Base-by-base conservation (phyloP, 495 filamentous ascomycete genomes). In the Xylaria venustula region DNA sequence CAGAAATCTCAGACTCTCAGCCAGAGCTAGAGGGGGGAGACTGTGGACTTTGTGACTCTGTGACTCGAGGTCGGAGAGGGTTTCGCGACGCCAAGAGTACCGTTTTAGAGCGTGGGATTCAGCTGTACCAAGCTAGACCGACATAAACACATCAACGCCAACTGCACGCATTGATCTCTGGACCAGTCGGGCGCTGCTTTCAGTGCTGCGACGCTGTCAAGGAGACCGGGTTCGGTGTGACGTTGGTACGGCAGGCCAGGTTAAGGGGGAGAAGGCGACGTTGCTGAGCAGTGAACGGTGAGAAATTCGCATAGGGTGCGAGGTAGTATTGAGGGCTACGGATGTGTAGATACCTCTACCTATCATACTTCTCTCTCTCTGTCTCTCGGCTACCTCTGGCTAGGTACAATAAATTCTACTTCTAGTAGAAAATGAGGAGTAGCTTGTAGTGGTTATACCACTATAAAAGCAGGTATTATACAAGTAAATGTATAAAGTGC, bases 231-330 rank as follows among this genome's bases (percentile, higher is more conserved):
- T 56, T 34, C 53, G 34, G 53, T 56, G 53, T 40, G 53, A 56
- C 53, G 53, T 34, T 46, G 53, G 30, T 56, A 56, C 53, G 17
- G 26, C 53, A 45, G 53, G 17, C 20, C 53, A 45, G 53, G 40
- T 45, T 56, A 56, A 56, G 53, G 53, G 51, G 53, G 15, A 28
- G 14, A 15, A 12, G 34, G 20, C 41, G 34, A 19, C 26, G n/a
- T n/a, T n/a, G n/a, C n/a, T n/a, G n/a, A n/a, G 36, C 28, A 26
- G 3, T 45, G 23, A 54, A 34, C 25, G 36, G 51, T 40, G 51
- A 22, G n/a, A 26, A 26, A 9, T 19, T 28, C 26, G 8, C 30
- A 2, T n/a, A 28, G 9, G n/a, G 7, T 50, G 26, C n/a, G 19
- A 34, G 15, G n/a, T 26, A 50, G 26, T 25, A 17, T 32, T 34